phyloP scores from a whole-genome alignment of 2,329 filamentous ascomycete genomes.

The Basipetospora chlamydospora region DNA sequence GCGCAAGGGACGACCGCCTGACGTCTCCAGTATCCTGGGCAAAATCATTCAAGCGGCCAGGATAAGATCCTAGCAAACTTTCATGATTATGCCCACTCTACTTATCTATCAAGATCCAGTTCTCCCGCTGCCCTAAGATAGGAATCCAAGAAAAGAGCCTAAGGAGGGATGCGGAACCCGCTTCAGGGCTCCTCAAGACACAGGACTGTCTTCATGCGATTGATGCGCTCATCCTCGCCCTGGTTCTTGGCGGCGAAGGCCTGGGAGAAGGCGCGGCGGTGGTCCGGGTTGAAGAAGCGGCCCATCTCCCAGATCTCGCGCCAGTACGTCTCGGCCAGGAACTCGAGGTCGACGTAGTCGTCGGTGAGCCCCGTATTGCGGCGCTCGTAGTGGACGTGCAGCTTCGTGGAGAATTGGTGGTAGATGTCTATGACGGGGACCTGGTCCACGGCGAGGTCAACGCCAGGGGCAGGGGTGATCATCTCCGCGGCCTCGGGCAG shows the following conservation, averaged over 20 bases:
- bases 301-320: conserved; percentile 1
- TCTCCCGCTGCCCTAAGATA: too few relatives aligned
- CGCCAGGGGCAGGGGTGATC: conserved; percentile 1
- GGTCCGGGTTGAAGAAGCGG: conserved; percentile 1
- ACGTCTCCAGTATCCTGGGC: too few relatives aligned
- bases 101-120: too few relatives aligned
- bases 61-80: too few relatives aligned
- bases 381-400: conserved; percentile 1
- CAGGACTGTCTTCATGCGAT: background rate
- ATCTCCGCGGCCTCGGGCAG: conserved; percentile 1
- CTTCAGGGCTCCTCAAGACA: too few relatives aligned
- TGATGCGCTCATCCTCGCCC: background rate
- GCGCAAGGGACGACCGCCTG: too few relatives aligned
- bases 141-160: too few relatives aligned
- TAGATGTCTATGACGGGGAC: conserved; percentile 4
- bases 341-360: conserved; percentile 5
- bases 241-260: background rate
- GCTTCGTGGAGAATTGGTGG: conserved; percentile 5
- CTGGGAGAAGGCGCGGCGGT: conserved; percentile 1
- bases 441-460: background rate
- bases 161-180: too few relatives aligned
- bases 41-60: too few relatives aligned
- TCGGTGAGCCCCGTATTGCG: conserved; percentile 1
- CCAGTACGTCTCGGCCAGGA: conserved; percentile 3
- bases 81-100: too few relatives aligned